Conservation (phyloP, 108 stramenopile genomes). For the Hondaea fermentalgiana region DNA sequence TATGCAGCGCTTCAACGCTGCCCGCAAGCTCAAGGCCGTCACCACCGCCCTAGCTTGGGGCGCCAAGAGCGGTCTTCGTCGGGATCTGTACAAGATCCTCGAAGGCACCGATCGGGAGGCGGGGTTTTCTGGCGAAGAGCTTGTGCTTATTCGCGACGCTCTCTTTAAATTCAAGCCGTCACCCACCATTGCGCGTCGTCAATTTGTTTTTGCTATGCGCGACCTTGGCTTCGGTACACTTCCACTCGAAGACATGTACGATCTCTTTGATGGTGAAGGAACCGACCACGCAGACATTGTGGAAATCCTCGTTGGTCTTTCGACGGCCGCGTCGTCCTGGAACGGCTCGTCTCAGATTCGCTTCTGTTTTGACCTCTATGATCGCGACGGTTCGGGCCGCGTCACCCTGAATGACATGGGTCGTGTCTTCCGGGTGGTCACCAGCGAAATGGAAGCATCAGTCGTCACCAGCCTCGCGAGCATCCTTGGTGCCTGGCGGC, state of each 20-base stretch:
- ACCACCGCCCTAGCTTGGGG: neutral
- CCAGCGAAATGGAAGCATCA: neutral
- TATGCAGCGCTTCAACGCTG: neutral
- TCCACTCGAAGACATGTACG: neutral
- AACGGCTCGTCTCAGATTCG: neutral
- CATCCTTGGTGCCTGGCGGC: neutral
- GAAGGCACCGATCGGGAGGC: neutral
- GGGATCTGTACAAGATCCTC: slow-evolving; percentile 1
- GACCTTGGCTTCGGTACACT: neutral
- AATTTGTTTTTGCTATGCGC: neutral
- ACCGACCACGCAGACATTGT: slow-evolving; percentile 6
- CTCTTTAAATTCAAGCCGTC: neutral
- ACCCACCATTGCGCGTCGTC: neutral
- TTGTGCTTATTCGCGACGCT: neutral
- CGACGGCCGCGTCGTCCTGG: neutral
- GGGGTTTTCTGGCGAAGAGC: neutral
- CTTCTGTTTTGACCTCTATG: slow-evolving; percentile 4
- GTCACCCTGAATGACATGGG: neutral
- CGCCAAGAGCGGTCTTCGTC: neutral
- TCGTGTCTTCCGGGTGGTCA: neutral
- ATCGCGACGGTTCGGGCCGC: neutral
- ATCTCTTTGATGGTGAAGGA: neutral
- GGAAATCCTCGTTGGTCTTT: neutral
- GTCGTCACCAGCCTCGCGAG: neutral
- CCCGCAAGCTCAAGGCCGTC: neutral